Percentiles rank a stretch among this genome's conserved stretches.
Evolutionary conservation across 192 early-diverging fungal genomes (phyloP).

Genomic region (Coemansia sp.): DNA sequence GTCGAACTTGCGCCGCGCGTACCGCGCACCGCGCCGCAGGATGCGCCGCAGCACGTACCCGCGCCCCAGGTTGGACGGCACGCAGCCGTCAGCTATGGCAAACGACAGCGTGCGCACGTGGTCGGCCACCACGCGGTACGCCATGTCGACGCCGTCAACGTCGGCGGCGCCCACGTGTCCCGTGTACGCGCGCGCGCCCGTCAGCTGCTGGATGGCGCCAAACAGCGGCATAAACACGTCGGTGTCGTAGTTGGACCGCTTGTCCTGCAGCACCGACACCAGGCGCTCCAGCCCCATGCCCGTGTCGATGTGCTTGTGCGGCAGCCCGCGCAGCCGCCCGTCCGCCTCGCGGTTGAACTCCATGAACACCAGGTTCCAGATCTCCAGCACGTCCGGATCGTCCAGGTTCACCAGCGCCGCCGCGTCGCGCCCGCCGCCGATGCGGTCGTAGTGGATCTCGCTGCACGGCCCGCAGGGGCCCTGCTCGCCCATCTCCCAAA

Average conservation of each 20-base stretch:
- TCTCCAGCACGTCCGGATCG: slow-evolving; percentile 95
- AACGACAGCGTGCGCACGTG: slow-evolving; percentile 95
- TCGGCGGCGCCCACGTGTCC: slow-evolving; percentile 89
- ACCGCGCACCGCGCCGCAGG: slow-evolving; percentile 88
- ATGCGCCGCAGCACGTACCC: slow-evolving; percentile 97
- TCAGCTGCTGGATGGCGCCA: slow-evolving; percentile 75
- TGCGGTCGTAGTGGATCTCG: slow-evolving; percentile 97
- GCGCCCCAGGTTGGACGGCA: slow-evolving; percentile 96
- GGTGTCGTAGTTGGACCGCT: slow-evolving; percentile 97
- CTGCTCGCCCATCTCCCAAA: slow-evolving; percentile 98
- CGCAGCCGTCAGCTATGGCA: slow-evolving; percentile 91
- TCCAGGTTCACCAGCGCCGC: slow-evolving; percentile 89
- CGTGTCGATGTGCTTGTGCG: slow-evolving; percentile 97
- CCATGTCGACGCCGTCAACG: slow-evolving; percentile 92
- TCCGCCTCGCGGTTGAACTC: slow-evolving; percentile 96
- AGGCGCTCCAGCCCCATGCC: slow-evolving; percentile 96
- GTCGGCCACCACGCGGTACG: slow-evolving; percentile 97
- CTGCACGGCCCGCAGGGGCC: slow-evolving; percentile 97
- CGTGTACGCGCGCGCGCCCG: slow-evolving; percentile 77
- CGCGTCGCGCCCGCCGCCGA: slow-evolving; percentile 82
- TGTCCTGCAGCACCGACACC: slow-evolving; percentile 89
- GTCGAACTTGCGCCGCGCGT: slow-evolving; percentile 87
- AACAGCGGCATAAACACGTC: slow-evolving; percentile 87
- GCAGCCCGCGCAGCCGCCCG: slow-evolving; percentile 78
- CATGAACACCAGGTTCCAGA: slow-evolving; percentile 99